These are phyloP conservation scores for Tetrahymena thermophila DNA, from an alignment of 73 alveolate genomes.

Conservation along the genomic window DNA sequence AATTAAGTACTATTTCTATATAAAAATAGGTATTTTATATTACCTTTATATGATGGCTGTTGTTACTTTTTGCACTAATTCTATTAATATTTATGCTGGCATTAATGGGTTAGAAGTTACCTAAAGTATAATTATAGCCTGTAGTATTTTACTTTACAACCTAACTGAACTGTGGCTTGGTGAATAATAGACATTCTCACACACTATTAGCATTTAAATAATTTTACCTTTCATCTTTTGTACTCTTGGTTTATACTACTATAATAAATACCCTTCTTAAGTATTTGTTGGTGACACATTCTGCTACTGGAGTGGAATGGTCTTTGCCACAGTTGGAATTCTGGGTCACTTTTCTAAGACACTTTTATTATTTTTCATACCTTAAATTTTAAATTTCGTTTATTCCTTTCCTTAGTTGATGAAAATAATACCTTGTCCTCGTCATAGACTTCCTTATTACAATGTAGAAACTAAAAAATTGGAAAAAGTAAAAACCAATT, in stretches of 20 bases:
- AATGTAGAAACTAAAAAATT: conserved; percentile 67
- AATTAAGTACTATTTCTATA: neutral
- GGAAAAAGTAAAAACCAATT: conserved; percentile 77
- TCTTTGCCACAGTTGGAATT: conserved; percentile 95
- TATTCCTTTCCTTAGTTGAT: conserved; percentile 87
- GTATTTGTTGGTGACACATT: conserved; percentile 97
- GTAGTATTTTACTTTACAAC: conserved; percentile 77
- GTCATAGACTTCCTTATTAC: conserved; percentile 92
- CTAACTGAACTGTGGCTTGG: conserved; percentile 54
- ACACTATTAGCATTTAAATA: conserved; percentile 3
- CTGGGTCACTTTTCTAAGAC: conserved; percentile 96
- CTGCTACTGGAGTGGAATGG: conserved; percentile 90
- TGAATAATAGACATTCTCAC: conserved; percentile 20
- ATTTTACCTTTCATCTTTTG: conserved; percentile 35
- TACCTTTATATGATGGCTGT: conserved; percentile 78
- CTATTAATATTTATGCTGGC: conserved; percentile 88
- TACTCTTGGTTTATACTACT: conserved; percentile 74
- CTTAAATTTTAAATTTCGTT: conserved; percentile 89
- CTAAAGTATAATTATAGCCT: conserved; percentile 84
- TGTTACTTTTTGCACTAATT: conserved; percentile 91
- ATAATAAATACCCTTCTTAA: conserved; percentile 87
- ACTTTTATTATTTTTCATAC: conserved; percentile 88
- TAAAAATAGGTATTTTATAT: conserved; percentile 63
- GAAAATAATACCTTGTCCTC: conserved; percentile 86
- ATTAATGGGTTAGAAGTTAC: conserved; percentile 97